Percentiles rank a stretch among this genome's conserved stretches.
Conservation (phyloP, 176 grass and related monocot genomes). For the Lolium rigidum region DNA sequence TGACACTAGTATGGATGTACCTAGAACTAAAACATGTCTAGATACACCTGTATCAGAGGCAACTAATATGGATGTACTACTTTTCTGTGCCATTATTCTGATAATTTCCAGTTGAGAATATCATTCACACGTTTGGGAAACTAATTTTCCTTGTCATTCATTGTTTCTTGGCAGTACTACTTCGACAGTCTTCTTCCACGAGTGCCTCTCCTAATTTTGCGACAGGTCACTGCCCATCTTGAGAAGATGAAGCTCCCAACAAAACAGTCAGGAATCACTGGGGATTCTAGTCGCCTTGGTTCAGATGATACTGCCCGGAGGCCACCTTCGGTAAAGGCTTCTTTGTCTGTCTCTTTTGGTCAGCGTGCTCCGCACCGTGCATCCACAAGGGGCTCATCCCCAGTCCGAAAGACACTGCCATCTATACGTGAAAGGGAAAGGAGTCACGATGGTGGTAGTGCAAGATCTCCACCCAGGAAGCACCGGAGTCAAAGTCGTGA, state of each 20-base stretch:
- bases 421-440: constrained; percentile 55
- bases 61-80: too few relatives aligned
- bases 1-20: too few relatives aligned
- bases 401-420: constrained; percentile 69
- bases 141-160: constrained; percentile 33
- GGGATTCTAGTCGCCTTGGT: constrained; percentile 85
- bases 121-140: constrained; percentile 3
- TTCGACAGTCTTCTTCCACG: constrained; percentile 92
- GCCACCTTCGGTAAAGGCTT: constrained; percentile 97
- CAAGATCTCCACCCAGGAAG: constrained; percentile 53
- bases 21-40: too few relatives aligned
- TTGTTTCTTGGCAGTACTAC: constrained; percentile 77
- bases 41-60: too few relatives aligned
- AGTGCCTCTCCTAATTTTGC: constrained; percentile 77
- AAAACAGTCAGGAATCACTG: constrained; percentile 81
- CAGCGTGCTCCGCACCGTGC: constrained; percentile 96
- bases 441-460: constrained; percentile 42
- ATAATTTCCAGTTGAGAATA: background rate
- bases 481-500: constrained; percentile 48
- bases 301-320: constrained; percentile 87
- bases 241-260: constrained; percentile 91
- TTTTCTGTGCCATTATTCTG: constrained; percentile 6
- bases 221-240: constrained; percentile 74
- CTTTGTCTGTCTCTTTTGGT: constrained; percentile 93
- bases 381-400: constrained; percentile 92